These are phyloP conservation scores for Lentithecium fluviatile DNA, from an alignment of 495 filamentous ascomycete genomes.

Conservation along the genomic window DNA sequence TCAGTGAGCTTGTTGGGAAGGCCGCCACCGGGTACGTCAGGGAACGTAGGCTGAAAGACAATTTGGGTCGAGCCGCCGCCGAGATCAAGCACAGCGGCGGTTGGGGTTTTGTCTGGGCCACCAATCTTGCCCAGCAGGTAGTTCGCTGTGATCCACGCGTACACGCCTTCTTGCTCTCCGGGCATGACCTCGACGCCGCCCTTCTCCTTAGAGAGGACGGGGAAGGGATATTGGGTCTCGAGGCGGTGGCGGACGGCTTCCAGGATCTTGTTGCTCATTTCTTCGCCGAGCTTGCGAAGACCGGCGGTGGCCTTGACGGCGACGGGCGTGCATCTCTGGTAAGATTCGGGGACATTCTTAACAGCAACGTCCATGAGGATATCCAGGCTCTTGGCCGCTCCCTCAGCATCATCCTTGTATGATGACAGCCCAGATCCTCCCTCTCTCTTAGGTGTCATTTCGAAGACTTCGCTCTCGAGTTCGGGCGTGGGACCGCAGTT, in stretches of 20 bases:
- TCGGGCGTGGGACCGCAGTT: conserved; percentile 96
- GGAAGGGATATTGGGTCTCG: conserved; percentile 91
- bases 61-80: conserved; percentile 97
- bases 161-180: conserved; percentile 93
- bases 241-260: conserved; percentile 78
- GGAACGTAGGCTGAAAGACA: conserved; percentile 95
- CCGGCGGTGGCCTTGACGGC: conserved; percentile 97
- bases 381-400: conserved; percentile 86
- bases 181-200: conserved; percentile 94
- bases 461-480: conserved; percentile 85
- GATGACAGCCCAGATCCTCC: conserved; percentile 83
- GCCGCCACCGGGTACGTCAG: conserved; percentile 64
- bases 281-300: conserved; percentile 76
- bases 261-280: conserved; percentile 78
- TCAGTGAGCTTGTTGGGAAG: conserved; percentile 84
- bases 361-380: conserved; percentile 81
- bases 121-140: conserved; percentile 98
- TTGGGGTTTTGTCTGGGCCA: conserved; percentile 80
- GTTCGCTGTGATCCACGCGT: conserved; percentile 98
- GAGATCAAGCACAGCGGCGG: conserved; percentile 92
- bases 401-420: conserved; percentile 78
- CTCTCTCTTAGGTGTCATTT: conserved; percentile 76
- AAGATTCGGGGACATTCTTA: conserved; percentile 75
- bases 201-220: conserved; percentile 78
- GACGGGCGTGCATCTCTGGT: conserved; percentile 83